Evolutionary conservation across 805 yeast genomes (phyloP), one percentile per base, ranked within the genome.

Genomic region (Zygosaccharomyces bailii): DNA sequence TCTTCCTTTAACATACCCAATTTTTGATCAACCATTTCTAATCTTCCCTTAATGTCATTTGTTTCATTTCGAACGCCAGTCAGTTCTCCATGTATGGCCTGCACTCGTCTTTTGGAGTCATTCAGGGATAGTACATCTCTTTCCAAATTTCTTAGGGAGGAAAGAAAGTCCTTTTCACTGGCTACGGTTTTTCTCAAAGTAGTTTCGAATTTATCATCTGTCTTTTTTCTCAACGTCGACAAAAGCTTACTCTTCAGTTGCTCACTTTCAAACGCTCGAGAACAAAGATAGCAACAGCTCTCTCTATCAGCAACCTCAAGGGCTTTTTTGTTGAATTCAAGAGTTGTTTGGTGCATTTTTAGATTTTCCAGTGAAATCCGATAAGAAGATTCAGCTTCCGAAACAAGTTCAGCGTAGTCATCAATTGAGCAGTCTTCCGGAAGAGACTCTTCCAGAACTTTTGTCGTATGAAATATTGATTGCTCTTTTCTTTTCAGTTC

Each of bases 231-330:
- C 39, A 69, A 39, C 19, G 61, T 69, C 4, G 50, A 30, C 9
- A 70, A 43, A 11, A 70, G 52, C 1, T 46, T 44, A 10, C 56
- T 47, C 4, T 57, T 57, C 1, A 53, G 47, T 2, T 57, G 63
- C 1, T 57, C 55, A 7, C 67, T 69, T 11, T 75, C 75, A 63
- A 89, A 85, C 9, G 74, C 70, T 40, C 95, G 71, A 14, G 77
- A 76, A 62, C 98, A 91, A 34, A 90, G 67, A 34, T 82, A 67
- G 63, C 97, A 91, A 38, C 76, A 70, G 8, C 80, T 73, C 6
- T 75, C 72, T 3, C 60, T 56, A 20, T 77, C 66, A 0, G 95
- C 93, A 32, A 75, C 62, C 23, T 78, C 75, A 8, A 85, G 64
- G 0, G 96, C 96, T 34, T 77, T 78, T 17, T 72, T 64, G 56